Percentiles rank a stretch among this genome's conserved stretches.
These are phyloP conservation scores for Paraurostyla sp. DNA, from an alignment of 73 alveolate genomes.

Conservation along the genomic window DNA sequence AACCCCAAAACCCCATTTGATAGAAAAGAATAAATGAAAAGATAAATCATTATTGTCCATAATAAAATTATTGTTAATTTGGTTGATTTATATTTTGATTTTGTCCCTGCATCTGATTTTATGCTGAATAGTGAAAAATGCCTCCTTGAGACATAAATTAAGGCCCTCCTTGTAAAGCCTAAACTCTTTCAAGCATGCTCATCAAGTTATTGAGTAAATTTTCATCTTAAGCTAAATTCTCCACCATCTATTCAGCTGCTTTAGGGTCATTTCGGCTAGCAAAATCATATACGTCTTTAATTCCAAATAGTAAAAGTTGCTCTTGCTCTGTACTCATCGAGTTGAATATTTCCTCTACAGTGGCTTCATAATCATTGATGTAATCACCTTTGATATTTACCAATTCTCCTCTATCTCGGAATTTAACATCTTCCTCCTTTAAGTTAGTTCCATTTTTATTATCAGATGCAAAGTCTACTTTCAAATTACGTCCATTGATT, in stretches of 20 bases:
- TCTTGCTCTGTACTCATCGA: slow-evolving; percentile 41
- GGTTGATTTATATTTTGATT: too few species aligned
- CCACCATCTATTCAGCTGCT: neutral
- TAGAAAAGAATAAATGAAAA: too few species aligned
- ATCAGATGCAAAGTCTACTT: slow-evolving; percentile 85
- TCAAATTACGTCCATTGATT: slow-evolving; percentile 80
- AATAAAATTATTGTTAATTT: too few species aligned
- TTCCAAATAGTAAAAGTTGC: slow-evolving; percentile 32
- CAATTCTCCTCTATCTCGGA: slow-evolving; percentile 70
- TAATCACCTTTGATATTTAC: slow-evolving; percentile 41
- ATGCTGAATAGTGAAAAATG: neutral
- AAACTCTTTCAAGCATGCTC: slow-evolving; percentile 43
- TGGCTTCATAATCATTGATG: slow-evolving; percentile 23
- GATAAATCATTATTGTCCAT: too few species aligned
- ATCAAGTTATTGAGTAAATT: slow-evolving; percentile 1
- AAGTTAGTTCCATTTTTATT: slow-evolving; percentile 75
- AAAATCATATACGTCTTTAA: slow-evolving; percentile 10
- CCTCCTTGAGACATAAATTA: slow-evolving; percentile 24
- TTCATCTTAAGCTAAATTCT: slow-evolving; percentile 46
- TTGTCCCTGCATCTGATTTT: neutral
- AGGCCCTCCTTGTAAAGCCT: slow-evolving; percentile 38
- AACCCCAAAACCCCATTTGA: too few species aligned
- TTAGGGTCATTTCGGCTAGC: neutral
- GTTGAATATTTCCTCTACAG: slow-evolving; percentile 44
- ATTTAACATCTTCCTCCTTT: slow-evolving; percentile 70